A percentile compares a stretch with the other conserved stretches of the same genome.
phyloP scores from a whole-genome alignment of 1,284 basidiomycete species.

The Anthracocystis panici-leucophaei region DNA sequence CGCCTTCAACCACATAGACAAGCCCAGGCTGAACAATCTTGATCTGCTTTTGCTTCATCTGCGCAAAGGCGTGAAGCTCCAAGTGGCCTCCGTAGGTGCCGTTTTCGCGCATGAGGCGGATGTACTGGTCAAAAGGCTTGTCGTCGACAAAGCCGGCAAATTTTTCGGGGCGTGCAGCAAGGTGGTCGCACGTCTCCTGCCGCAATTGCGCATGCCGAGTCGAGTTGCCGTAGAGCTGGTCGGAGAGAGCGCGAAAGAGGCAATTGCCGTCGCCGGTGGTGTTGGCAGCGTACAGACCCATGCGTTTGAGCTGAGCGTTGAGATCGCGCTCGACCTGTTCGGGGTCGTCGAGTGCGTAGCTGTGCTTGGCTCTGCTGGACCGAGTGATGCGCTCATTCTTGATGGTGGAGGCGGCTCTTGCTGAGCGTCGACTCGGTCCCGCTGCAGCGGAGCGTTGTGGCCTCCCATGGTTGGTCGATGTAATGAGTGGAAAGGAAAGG shows the following conservation, averaged over 20 bases:
- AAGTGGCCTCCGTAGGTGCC: slow-evolving; percentile 91
- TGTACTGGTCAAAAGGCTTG: slow-evolving; percentile 70
- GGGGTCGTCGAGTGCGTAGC: slow-evolving; percentile 61
- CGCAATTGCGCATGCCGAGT: slow-evolving; percentile 79
- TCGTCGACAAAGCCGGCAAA: slow-evolving; percentile 91
- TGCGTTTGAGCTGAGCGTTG: slow-evolving; percentile 58
- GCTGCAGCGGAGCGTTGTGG: slow-evolving; percentile 37
- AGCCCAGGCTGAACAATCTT: slow-evolving; percentile 89
- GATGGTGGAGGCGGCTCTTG: slow-evolving; percentile 37
- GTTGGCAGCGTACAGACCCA: slow-evolving; percentile 67
- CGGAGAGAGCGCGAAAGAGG: slow-evolving; percentile 70
- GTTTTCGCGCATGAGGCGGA: slow-evolving; percentile 69
- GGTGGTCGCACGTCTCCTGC: slow-evolving; percentile 80
- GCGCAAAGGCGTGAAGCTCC: slow-evolving; percentile 88
- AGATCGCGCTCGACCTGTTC: slow-evolving; percentile 62
- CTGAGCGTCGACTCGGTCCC: slow-evolving; percentile 42
- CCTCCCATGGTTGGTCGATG: slow-evolving; percentile 28
- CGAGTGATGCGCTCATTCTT: slow-evolving; percentile 54
- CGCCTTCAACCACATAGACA: slow-evolving; percentile 65
- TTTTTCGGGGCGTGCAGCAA: slow-evolving; percentile 77
- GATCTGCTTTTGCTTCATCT: slow-evolving; percentile 80
- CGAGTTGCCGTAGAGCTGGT: slow-evolving; percentile 81
- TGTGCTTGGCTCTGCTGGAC: slow-evolving; percentile 45
- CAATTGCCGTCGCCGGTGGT: slow-evolving; percentile 69
- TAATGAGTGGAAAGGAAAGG: neutral